Base-by-base conservation (phyloP, 805 yeast species). In the Monosporozyma aquatica region DNA sequence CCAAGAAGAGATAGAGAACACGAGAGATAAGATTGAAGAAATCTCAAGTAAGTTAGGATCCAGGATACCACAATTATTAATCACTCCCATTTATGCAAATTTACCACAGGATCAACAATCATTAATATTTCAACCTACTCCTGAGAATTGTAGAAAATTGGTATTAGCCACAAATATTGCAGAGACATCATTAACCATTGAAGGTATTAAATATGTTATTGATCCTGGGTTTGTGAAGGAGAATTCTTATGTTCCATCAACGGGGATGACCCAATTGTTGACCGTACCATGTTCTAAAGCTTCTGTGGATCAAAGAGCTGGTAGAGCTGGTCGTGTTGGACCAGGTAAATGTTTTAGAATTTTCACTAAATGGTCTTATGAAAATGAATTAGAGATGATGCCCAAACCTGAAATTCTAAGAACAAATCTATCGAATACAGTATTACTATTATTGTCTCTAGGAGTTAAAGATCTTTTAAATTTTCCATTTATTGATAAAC, bases 301-400 rank as follows among this genome's bases (percentile, higher is more conserved):
- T 0, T 87, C 95, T 34, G 97, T 96, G 0, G 89, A 87, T 54
- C 98, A 92, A 65, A 71, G 98, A 55, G 89, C 96, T 1, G 98
- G 98, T 58, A 78, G 98, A 68, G 98, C 97, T 5, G 98, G 98
- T 33, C 80, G 98, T 68, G 87, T 95, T 6, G 89, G 95, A 1
- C 96, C 97, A 0, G 98, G 98, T 14, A 85, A 86, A 58, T 92
- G 97, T 63, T 92, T 82, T 55, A 62, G 99, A 29, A 66, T 92
- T 18, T 92, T 78, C 58, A 90, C 98, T 0, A 85, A 86, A 57
- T 49, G 62, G 45, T 70, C 75, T 3, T 92, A 76, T 52, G 69
- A 75, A 47, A 72, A 82, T 50, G 97, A 90, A 51, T 67, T 92
- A 58, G 81, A 82, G 9, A 68, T 75, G 2, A 81, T 80, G 55